Base-by-base conservation (phyloP, 192 early-diverging fungal species). In the Coemansia biformis region DNA sequence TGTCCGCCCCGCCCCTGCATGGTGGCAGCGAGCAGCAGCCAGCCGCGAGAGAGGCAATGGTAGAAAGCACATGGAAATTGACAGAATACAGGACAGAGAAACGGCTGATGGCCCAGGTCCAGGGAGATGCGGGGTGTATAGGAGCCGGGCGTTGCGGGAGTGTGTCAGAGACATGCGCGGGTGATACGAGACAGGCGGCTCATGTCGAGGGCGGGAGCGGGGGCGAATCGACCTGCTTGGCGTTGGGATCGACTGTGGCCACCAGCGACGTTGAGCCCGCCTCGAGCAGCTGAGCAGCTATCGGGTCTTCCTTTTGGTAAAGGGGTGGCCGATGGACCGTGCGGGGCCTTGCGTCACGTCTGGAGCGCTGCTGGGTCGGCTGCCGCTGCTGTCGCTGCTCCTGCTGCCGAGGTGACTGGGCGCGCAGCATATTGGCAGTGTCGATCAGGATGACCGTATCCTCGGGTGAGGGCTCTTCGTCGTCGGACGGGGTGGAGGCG, bases 291-390 rank as follows among this genome's bases (percentile, higher is more conserved):
- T 74, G 63, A 12, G 49, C 55, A 2, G 71, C 71, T 30, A 74
- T 74, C 19, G 71, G 71, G 45, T 74, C 71, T 33, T 74, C 55
- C 43, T 59, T 51, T 41, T 66, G 58, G 36, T 74, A 74, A 7
- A 51, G 51, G 0, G 71, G 71, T 29, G 71, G 71, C 2, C 57
- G 55, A 23, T 54, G 48, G 14, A 33, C 46, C 13, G 33, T 17
- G 18, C 21, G 32, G 24, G 45, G 38, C 21, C 68, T 41, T 41
- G 57, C 53, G 40, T 42, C 15, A 12, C 45, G 33, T 23, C 51
- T 3, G 21, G 37, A 46, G 14, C 17, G 41, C 19, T 4, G 47
- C 17, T 21, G 57, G 18, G 21, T 23, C 45, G 15, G 38, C 39
- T 11, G 32, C 46, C 40, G 24, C 3, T 38, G 36, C 9, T 31